Evolutionary conservation across 345 rosid species (phyloP), one percentile per base, ranked within the genome.

Genomic region (Lepidium aucheri): DNA sequence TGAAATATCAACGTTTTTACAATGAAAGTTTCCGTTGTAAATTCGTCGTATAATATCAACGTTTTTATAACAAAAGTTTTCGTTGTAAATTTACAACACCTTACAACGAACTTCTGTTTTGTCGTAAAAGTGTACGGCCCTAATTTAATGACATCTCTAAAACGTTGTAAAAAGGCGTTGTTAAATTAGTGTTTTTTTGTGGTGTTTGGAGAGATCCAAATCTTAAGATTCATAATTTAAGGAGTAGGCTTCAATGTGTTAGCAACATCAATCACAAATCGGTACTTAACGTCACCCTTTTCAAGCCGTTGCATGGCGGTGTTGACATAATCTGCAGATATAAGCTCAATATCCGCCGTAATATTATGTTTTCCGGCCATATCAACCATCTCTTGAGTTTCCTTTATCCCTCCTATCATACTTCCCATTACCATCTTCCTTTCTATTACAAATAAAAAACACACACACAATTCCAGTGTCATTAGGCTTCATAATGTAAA

Each of bases 381-480:
- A 74, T 86, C 80, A 4, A 83, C 18, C 88, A 86, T 86, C 68
- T 83, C 86, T 60, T 84, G 86, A 1, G 85, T 82, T 64, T 86
- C 86, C 32, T 80, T 77, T 77, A 86, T 68, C 28, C 88, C 91
- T 47, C 88, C 91, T 36, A 77, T 77, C 55, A 32, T 2, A 45
- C 80, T 83, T 6, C 90, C 87, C 9, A 62, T 66, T 1, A 81
- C 63, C 38, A 62, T 51, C 70, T 83, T 85, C 66, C 82, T 79
- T 56, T 70, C 85, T 80, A 61, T 54, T n/a, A n/a, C n/a, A n/a
- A n/a, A 33, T 22, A 9, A 52, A 15, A 59, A n/a, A n/a, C n/a
- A n/a, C n/a, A 40, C 5, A 38, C 30, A 34, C 4, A 7, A 39
- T 26, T 42, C 16, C 8, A 28, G 3, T 24, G 26, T 3, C 4